Percentiles rank a stretch among this genome's conserved stretches.
phyloP scores from a whole-genome alignment of 768 basidiomycete genomes.

The Lanmaoa pseudosensibilis region DNA sequence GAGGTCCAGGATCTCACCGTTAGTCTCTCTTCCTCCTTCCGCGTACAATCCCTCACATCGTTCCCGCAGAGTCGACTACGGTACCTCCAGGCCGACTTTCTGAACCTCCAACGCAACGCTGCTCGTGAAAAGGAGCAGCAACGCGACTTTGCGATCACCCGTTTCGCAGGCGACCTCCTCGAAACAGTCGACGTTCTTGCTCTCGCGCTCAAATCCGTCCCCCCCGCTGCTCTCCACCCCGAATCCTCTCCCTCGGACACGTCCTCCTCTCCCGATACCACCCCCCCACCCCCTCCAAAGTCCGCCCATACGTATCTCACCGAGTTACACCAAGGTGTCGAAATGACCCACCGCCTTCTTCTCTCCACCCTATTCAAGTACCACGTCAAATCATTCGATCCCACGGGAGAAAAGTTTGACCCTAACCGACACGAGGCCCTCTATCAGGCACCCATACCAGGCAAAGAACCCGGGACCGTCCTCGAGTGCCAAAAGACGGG shows the following conservation, averaged over 20 bases:
- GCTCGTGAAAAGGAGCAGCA: conserved; percentile 91
- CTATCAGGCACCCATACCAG: conserved; percentile 90
- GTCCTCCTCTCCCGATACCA: conserved; percentile 29
- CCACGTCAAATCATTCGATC: conserved; percentile 89
- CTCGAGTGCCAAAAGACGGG: conserved; percentile 89
- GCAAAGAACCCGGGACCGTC: conserved; percentile 84
- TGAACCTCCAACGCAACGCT: conserved; percentile 91
- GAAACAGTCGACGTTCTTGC: conserved; percentile 89
- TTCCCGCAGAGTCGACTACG: conserved; percentile 75
- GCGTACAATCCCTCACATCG: conserved; percentile 4
- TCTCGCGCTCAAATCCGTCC: conserved; percentile 81
- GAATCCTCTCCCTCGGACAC: conserved; percentile 27
- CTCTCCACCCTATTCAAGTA: conserved; percentile 90
- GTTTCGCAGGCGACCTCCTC: conserved; percentile 87
- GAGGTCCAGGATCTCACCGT: conserved; percentile 87
- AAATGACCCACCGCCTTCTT: conserved; percentile 87
- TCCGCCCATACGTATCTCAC: conserved; percentile 56
- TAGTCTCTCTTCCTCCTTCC: conserved; percentile 30
- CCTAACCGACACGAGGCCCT: conserved; percentile 95
- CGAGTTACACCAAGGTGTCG: conserved; percentile 83
- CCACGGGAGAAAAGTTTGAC: conserved; percentile 90
- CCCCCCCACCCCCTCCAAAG: conserved; percentile 44
- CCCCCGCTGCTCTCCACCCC: conserved; percentile 43
- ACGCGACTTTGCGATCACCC: conserved; percentile 88
- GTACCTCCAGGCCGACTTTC: conserved; percentile 92